Conservation (phyloP, 2,329 filamentous ascomycete genomes). For the Trichoderma harzianum region DNA sequence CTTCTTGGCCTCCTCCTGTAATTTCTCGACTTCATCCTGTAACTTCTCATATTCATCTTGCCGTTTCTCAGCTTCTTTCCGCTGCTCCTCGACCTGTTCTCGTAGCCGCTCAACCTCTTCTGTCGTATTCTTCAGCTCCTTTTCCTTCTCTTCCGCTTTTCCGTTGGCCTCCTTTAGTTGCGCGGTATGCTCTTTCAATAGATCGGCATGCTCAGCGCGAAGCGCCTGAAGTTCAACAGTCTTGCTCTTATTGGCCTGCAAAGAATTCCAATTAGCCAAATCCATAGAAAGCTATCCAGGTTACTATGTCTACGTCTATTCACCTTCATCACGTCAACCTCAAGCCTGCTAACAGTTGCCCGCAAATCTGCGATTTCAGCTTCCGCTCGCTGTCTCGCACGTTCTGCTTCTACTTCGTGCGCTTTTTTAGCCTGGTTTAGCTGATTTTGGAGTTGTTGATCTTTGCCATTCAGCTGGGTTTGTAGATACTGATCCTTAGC, state of each 20-base stretch:
- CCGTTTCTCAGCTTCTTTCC: conserved; percentile 22
- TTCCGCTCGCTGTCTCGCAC: conserved; percentile 48
- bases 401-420: conserved; percentile 48
- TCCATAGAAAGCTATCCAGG: not conserved
- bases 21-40: conserved; percentile 22
- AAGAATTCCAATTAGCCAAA: not conserved
- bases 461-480: conserved; percentile 22
- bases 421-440: conserved; percentile 38
- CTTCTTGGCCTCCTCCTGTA: conserved; percentile 16
- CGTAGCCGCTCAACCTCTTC: conserved; percentile 23
- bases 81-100: conserved; percentile 24
- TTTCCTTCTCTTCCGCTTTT: conserved; percentile 27
- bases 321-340: conserved; percentile 61
- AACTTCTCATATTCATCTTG: conserved; percentile 24
- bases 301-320: not conserved
- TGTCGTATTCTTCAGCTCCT: conserved; percentile 25
- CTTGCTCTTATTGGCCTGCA: conserved; percentile 57
- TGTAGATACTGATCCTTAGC: conserved; percentile 1
- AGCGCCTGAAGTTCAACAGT: conserved; percentile 57
- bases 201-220: conserved; percentile 37
- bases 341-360: conserved; percentile 57
- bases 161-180: conserved; percentile 27
- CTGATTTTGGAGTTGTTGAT: conserved; percentile 33
- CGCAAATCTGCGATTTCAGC: conserved; percentile 62
- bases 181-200: conserved; percentile 37